Evolutionary conservation across 495 filamentous ascomycete genomes (phyloP).

Genomic region (Penicillium turbatum): DNA sequence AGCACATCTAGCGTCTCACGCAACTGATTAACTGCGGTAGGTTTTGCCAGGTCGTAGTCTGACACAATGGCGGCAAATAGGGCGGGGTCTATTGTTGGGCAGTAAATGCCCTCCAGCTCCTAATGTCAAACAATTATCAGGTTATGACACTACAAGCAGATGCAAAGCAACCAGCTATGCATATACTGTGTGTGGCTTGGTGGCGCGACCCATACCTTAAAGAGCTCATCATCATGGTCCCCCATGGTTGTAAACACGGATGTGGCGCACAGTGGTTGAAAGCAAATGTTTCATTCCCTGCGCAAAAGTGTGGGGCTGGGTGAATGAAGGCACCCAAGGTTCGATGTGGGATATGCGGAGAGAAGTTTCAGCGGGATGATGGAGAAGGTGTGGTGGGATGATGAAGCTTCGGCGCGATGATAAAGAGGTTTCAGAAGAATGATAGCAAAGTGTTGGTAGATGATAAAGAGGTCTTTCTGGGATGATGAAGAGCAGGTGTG

Average conservation of each 20-base stretch:
- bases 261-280: no score
- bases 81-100: conserved; percentile 59
- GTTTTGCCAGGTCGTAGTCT: conserved; percentile 57
- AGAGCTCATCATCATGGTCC: conserved; percentile 1
- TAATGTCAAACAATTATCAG: conserved; percentile 8
- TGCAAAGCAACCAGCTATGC: not conserved
- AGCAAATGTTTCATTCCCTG: not conserved
- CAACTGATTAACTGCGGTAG: conserved; percentile 47
- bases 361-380: no score
- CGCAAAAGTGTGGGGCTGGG: not conserved
- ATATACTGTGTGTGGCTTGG: not conserved
- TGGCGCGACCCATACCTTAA: not conserved
- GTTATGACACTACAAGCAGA: not conserved
- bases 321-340: not conserved
- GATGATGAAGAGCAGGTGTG: no score
- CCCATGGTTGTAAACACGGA: not conserved
- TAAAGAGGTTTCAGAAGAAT: no score
- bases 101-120: conserved; percentile 50
- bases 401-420: no score
- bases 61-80: conserved; percentile 60
- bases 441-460: no score
- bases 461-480: no score
- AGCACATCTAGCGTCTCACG: conserved; percentile 53
- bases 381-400: no score
- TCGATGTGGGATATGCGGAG: no score